Evolutionary conservation across 2,329 filamentous ascomycete species (phyloP).

Genomic region (Cercospora janseana): DNA sequence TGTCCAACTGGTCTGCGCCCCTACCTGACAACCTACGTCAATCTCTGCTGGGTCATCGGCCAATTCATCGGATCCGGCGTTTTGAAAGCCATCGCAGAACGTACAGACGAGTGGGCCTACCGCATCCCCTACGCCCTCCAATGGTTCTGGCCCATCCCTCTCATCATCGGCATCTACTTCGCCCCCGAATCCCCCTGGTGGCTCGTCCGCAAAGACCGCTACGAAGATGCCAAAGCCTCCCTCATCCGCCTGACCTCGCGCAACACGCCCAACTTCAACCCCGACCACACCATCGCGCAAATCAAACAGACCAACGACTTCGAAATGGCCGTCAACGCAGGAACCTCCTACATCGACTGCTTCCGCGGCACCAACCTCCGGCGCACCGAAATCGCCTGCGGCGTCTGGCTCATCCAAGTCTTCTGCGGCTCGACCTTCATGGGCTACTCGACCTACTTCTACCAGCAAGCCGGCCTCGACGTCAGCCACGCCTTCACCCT

Average conservation of each 20-base stretch:
- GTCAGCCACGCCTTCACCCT: slow-evolving; percentile 32
- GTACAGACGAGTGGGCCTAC: slow-evolving; percentile 40
- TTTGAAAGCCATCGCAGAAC: slow-evolving; percentile 37
- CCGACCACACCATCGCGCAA: slow-evolving; percentile 38
- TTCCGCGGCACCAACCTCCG: slow-evolving; percentile 47
- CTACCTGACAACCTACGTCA: slow-evolving; percentile 31
- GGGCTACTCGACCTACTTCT: slow-evolving; percentile 42
- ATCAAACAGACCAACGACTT: slow-evolving; percentile 41
- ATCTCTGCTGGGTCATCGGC: slow-evolving; percentile 45
- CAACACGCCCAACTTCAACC: slow-evolving; percentile 16
- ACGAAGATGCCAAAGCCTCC: slow-evolving; percentile 30
- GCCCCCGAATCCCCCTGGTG: slow-evolving; percentile 37
- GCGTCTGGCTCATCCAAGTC: slow-evolving; percentile 40
- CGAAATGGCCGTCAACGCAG: slow-evolving; percentile 34
- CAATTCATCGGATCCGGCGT: slow-evolving; percentile 42
- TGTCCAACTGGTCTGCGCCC: slow-evolving; percentile 33
- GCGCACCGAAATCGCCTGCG: slow-evolving; percentile 44
- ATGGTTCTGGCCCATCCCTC: slow-evolving; percentile 48
- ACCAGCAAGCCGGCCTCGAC: slow-evolving; percentile 41
- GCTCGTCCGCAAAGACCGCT: slow-evolving; percentile 33
- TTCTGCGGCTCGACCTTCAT: slow-evolving; percentile 37
- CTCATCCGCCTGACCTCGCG: slow-evolving; percentile 33
- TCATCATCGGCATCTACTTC: slow-evolving; percentile 34
- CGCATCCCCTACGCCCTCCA: slow-evolving; percentile 47
- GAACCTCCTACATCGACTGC: slow-evolving; percentile 40